Percentiles rank a stretch among this genome's conserved stretches.
phyloP scores from a whole-genome alignment of 805 yeast species.

The Sporopachydermia lactativora region DNA sequence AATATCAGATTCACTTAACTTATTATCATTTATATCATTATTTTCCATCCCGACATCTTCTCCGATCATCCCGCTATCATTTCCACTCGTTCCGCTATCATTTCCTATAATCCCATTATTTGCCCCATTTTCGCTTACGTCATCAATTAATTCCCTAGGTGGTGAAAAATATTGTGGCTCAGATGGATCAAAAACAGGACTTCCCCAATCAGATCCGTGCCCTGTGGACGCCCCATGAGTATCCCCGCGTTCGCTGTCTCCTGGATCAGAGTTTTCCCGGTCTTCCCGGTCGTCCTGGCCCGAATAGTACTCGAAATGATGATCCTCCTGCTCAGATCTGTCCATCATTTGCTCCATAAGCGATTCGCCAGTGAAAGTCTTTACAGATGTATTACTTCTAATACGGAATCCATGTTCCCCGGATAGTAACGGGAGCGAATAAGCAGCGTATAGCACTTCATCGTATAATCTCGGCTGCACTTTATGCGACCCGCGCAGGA shows the following conservation, averaged over 20 bases:
- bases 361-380: constrained; percentile 24
- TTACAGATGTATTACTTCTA: constrained; percentile 45
- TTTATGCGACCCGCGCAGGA: constrained; percentile 55
- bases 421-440: constrained; percentile 72
- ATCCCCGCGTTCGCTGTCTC: constrained; percentile 22
- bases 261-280: constrained; percentile 35
- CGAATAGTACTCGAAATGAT: constrained; percentile 81
- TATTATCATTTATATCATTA: constrained; percentile 1
- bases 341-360: constrained; percentile 69
- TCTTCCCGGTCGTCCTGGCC: constrained; percentile 45
- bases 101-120: neutral
- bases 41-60: constrained; percentile 2
- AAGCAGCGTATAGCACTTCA: constrained; percentile 87
- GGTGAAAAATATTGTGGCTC: constrained; percentile 83
- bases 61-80: constrained; percentile 12
- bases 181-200: constrained; percentile 68
- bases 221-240: constrained; percentile 13
- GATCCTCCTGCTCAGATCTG: constrained; percentile 75
- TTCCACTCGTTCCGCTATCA: neutral
- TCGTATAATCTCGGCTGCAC: constrained; percentile 82
- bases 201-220: constrained; percentile 22
- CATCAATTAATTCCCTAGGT: constrained; percentile 3
- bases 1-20: too few relatives aligned
- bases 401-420: constrained; percentile 58
- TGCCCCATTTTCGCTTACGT: neutral